phyloP scores from a whole-genome alignment of 306 rosid species.

The Pterocarpus macrocarpus region DNA sequence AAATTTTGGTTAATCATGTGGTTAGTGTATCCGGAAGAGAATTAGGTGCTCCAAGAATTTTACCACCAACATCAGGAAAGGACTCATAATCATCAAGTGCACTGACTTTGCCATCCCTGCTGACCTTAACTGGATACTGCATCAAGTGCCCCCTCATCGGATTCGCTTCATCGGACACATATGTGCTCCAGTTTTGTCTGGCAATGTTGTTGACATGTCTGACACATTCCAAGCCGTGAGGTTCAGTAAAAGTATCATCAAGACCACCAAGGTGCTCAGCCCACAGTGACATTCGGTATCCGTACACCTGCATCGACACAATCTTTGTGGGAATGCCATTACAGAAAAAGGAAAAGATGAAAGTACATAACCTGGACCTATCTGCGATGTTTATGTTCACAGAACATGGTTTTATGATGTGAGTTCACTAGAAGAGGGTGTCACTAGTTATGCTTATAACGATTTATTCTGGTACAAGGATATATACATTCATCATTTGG shows the following conservation, averaged over 20 bases:
- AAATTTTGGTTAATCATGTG: conserved; percentile 39
- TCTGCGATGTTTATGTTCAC: too few species aligned
- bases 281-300: conserved; percentile 80
- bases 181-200: conserved; percentile 57
- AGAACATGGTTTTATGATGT: too few species aligned
- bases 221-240: conserved; percentile 60
- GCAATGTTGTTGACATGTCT: conserved; percentile 58
- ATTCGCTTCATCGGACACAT: conserved; percentile 55
- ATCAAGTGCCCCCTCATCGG: conserved; percentile 67
- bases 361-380: background rate
- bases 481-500: too few species aligned
- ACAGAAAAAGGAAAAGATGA: background rate
- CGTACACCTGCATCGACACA: conserved; percentile 62
- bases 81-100: conserved; percentile 54
- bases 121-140: conserved; percentile 67
- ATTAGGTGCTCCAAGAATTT: conserved; percentile 69
- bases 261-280: conserved; percentile 65
- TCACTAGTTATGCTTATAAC: too few species aligned
- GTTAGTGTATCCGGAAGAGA: conserved; percentile 75
- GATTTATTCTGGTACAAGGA: too few species aligned
- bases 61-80: conserved; percentile 83
- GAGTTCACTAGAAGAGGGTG: too few species aligned
- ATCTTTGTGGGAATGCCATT: background rate
- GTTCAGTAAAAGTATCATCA: conserved; percentile 54
- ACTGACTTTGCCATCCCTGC: conserved; percentile 63